Evolutionary conservation across 257 asterid genomes (phyloP).

Genomic region (Scutellaria minor): DNA sequence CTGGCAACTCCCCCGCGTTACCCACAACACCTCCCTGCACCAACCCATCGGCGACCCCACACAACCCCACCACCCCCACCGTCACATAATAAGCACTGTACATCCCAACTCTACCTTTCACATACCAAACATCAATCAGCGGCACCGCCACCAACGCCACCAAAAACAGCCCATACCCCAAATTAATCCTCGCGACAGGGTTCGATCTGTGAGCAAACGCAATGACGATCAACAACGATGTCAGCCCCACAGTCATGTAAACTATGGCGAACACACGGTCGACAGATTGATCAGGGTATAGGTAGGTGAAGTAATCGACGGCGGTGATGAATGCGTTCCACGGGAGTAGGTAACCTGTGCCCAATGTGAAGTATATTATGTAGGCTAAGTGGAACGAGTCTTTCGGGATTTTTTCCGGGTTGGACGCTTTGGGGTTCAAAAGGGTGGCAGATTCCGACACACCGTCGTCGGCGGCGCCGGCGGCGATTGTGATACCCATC

Average conservation of each 20-base stretch:
- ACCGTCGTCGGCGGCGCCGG: conserved; percentile 29
- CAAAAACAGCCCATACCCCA: conserved; percentile 62
- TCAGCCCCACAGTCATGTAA: conserved; percentile 69
- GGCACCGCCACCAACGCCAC: conserved; percentile 75
- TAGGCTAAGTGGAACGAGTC: conserved; percentile 83
- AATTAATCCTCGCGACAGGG: conserved; percentile 62
- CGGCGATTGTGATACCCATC: conserved; percentile 46
- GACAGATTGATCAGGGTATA: conserved; percentile 79
- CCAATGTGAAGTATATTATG: conserved; percentile 81
- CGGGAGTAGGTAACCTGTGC: conserved; percentile 82
- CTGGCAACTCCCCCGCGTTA: conserved; percentile 89
- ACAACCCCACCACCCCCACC: conserved; percentile 56
- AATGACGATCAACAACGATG: conserved; percentile 52
- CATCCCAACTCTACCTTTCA: conserved; percentile 72
- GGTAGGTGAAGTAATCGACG: conserved; percentile 89
- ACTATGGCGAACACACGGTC: conserved; percentile 76
- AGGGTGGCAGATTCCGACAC: conserved; percentile 59
- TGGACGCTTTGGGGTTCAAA: conserved; percentile 40
- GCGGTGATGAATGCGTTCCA: conserved; percentile 99
- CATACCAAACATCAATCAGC: conserved; percentile 67
- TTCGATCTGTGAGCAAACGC: conserved; percentile 69
- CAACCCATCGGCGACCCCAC: conserved; percentile 85
- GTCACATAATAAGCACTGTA: conserved; percentile 73
- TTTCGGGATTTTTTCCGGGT: conserved; percentile 52
- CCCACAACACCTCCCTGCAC: conserved; percentile 94